Percentiles rank a stretch among this genome's conserved stretches.
Conservation (phyloP, 371 early-diverging fungal genomes). For the Smittium mucronatum region DNA sequence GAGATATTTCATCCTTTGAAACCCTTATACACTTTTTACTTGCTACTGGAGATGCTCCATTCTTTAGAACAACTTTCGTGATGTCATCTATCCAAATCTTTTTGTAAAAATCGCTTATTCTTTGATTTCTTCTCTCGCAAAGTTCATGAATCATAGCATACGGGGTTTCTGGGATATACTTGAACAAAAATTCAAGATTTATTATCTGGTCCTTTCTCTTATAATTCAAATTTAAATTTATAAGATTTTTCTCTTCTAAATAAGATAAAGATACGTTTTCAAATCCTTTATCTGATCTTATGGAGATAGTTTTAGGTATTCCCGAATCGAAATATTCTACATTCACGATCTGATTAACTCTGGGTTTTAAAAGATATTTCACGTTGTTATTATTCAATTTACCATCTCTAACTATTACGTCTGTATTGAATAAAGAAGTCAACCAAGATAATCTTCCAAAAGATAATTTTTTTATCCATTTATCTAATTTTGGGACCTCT, state of each 20-base stretch:
- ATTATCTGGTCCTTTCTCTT: background rate
- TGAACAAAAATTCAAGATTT: conserved; percentile 51
- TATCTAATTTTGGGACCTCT: background rate
- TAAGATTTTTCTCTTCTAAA: background rate
- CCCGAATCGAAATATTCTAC: background rate
- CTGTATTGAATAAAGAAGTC: background rate
- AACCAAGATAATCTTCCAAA: background rate
- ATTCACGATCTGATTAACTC: background rate
- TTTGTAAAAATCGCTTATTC: conserved; percentile 86
- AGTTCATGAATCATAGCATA: conserved; percentile 83
- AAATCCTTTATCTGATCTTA: background rate
- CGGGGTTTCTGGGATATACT: conserved; percentile 65
- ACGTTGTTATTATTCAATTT: background rate
- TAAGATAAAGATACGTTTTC: background rate
- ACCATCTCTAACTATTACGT: background rate
- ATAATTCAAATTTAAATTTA: background rate
- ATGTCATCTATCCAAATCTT: conserved; percentile 67
- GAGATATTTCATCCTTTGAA: conserved; percentile 41
- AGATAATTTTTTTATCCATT: background rate
- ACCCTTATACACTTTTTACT: conserved; percentile 44
- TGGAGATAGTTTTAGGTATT: background rate
- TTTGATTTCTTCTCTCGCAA: conserved; percentile 82
- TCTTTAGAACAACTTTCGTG: conserved; percentile 34
- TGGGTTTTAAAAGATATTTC: background rate
- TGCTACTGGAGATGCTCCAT: conserved; percentile 84